Evolutionary conservation across 1,139 yeast species (phyloP).

Genomic region (Diutina rugosa): DNA sequence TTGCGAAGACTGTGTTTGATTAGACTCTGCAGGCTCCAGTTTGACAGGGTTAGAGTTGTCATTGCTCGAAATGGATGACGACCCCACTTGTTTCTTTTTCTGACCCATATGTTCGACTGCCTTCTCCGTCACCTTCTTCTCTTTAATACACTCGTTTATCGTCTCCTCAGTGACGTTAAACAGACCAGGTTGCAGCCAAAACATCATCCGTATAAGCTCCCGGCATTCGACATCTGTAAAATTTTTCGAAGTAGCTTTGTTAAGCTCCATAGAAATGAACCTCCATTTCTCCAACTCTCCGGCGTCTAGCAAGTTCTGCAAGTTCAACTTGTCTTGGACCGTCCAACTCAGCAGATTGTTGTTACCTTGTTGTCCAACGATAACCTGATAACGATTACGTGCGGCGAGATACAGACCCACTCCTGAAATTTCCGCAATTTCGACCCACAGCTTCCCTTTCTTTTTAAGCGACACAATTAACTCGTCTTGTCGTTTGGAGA

Average conservation of each 20-base stretch:
- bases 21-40: neutral
- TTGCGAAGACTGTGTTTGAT: neutral
- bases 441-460: slow-evolving; percentile 61
- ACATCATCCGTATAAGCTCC: slow-evolving; percentile 37
- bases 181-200: slow-evolving; percentile 40
- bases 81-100: neutral
- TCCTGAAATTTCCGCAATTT: slow-evolving; percentile 54
- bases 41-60: neutral
- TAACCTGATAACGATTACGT: slow-evolving; percentile 65
- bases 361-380: slow-evolving; percentile 77
- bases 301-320: slow-evolving; percentile 45
- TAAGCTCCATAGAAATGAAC: slow-evolving; percentile 47
- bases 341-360: slow-evolving; percentile 56
- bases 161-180: slow-evolving; percentile 44
- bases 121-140: slow-evolving; percentile 2
- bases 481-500: slow-evolving; percentile 56
- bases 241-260: slow-evolving; percentile 43
- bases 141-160: slow-evolving; percentile 14
- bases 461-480: slow-evolving; percentile 48
- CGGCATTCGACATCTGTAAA: slow-evolving; percentile 45
- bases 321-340: slow-evolving; percentile 37
- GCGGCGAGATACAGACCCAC: slow-evolving; percentile 66
- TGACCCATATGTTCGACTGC: neutral
- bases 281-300: slow-evolving; percentile 68
- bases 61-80: neutral